Evolutionary conservation across 2,329 filamentous ascomycete genomes (phyloP).

Genomic region (Fusarium sambucinum): DNA sequence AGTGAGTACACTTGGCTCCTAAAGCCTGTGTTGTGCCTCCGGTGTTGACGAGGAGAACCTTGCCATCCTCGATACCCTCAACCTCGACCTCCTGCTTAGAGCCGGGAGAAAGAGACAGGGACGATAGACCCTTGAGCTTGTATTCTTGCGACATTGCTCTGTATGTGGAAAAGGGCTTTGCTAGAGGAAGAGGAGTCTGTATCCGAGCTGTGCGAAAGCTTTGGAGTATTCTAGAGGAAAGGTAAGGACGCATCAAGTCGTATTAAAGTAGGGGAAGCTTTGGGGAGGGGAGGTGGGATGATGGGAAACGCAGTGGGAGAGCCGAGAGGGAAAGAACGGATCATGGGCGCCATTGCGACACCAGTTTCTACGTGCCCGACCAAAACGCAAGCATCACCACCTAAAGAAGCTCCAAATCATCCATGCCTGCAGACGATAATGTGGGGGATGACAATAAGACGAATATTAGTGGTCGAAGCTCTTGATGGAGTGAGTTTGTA

Average conservation of each 20-base stretch:
- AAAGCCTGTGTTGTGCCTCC: constrained; percentile 82
- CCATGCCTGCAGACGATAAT: constrained; percentile 36
- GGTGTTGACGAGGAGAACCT: constrained; percentile 86
- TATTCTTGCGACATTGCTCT: constrained; percentile 67
- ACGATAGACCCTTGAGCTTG: constrained; percentile 81
- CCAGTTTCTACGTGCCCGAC: constrained; percentile 4
- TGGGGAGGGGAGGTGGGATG: constrained; percentile 7
- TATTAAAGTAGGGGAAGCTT: constrained; percentile 13
- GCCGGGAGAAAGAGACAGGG: constrained; percentile 79
- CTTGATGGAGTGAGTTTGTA: constrained; percentile 9
- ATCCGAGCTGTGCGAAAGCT: constrained; percentile 29
- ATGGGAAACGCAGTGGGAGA: constrained; percentile 19
- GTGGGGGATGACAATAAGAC: constrained; percentile 46
- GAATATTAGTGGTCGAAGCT: constrained; percentile 41
- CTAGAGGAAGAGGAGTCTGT: constrained; percentile 24
- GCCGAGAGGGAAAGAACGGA: constrained; percentile 19
- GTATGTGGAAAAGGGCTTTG: constrained; percentile 45
- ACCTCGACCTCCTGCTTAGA: constrained; percentile 92
- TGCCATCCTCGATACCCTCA: constrained; percentile 86
- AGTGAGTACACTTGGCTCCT: constrained; percentile 88
- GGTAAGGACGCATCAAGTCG: constrained; percentile 36
- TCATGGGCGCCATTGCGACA: constrained; percentile 26
- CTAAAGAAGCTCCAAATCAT: constrained; percentile 31
- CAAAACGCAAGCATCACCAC: constrained; percentile 35
- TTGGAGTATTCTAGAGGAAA: constrained; percentile 22